Conservation (phyloP, 2,329 filamentous ascomycete genomes). For the Nemania abortiva region DNA sequence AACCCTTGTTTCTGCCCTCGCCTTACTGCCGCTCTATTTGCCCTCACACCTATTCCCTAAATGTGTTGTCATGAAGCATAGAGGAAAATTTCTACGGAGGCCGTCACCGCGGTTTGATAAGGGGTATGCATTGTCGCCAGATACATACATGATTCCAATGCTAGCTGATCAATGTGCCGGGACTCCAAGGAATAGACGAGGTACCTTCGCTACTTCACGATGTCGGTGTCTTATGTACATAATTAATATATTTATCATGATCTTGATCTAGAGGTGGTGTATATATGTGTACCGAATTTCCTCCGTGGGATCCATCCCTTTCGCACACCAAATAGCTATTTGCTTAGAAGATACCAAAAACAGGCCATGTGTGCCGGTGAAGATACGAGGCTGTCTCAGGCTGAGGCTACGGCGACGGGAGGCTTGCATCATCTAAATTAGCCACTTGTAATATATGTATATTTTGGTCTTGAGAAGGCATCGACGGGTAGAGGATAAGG, state of each 20-base stretch:
- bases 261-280: not conserved
- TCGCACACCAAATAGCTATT: not conserved
- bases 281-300: slow-evolving; percentile 8
- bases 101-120: slow-evolving; percentile 26
- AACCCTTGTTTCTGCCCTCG: slow-evolving; percentile 22
- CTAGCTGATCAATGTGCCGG: slow-evolving; percentile 39
- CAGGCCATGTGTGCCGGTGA: not conserved
- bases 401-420: slow-evolving; percentile 6
- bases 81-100: slow-evolving; percentile 11
- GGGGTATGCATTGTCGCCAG: slow-evolving; percentile 39
- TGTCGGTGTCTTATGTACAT: slow-evolving; percentile 5
- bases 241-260: slow-evolving; percentile 6
- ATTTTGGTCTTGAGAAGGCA: slow-evolving; percentile 16
- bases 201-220: slow-evolving; percentile 16
- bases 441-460: slow-evolving; percentile 1
- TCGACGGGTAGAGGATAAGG: not conserved
- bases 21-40: slow-evolving; percentile 20
- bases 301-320: slow-evolving; percentile 3
- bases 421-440: slow-evolving; percentile 8
- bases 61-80: slow-evolving; percentile 35
- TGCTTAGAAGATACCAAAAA: slow-evolving; percentile 11
- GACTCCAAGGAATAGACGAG: slow-evolving; percentile 28
- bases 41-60: slow-evolving; percentile 14
- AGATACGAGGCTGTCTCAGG: slow-evolving; percentile 21
- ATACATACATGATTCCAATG: slow-evolving; percentile 43